phyloP scores from a whole-genome alignment of 2,329 filamentous ascomycete genomes.

The Ophiostoma ips region DNA sequence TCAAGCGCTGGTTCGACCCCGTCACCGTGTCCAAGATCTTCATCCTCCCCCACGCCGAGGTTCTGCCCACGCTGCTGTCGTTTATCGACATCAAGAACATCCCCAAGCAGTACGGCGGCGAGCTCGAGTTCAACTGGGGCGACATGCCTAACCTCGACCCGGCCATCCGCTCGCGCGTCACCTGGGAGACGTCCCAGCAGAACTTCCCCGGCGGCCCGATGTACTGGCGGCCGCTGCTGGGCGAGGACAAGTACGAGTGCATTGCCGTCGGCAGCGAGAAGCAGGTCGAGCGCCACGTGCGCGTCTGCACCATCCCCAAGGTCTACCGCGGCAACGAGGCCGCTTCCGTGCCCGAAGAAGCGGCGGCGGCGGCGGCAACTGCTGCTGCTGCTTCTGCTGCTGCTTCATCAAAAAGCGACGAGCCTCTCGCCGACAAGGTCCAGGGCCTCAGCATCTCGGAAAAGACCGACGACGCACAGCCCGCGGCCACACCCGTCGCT shows the following conservation, averaged over 20 bases:
- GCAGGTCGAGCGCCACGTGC: slow-evolving; percentile 30
- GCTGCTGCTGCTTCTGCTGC: slow-evolving; percentile 4
- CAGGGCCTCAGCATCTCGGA: slow-evolving; percentile 9
- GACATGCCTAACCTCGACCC: slow-evolving; percentile 62
- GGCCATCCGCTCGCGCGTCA: slow-evolving; percentile 32
- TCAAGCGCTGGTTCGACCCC: slow-evolving; percentile 91
- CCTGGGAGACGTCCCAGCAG: slow-evolving; percentile 38
- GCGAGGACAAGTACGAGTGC: slow-evolving; percentile 36
- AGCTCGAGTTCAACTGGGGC: slow-evolving; percentile 71
- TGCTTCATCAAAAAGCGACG: background rate
- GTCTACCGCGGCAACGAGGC: slow-evolving; percentile 19
- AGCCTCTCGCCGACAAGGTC: slow-evolving; percentile 1
- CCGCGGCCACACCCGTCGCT: background rate
- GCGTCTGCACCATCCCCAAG: slow-evolving; percentile 37
- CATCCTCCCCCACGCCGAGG: slow-evolving; percentile 61
- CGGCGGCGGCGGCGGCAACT: background rate
- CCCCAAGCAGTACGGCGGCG: slow-evolving; percentile 78
- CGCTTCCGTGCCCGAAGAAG: slow-evolving; percentile 5
- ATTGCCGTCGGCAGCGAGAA: slow-evolving; percentile 35
- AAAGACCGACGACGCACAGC: slow-evolving; percentile 3
- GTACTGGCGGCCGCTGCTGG: slow-evolving; percentile 36
- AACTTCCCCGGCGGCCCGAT: slow-evolving; percentile 43
- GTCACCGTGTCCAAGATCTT: slow-evolving; percentile 95
- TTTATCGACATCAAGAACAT: slow-evolving; percentile 78
- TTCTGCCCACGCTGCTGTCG: slow-evolving; percentile 58